Conservation (phyloP, 352 stramenopile genomes). For the Pythium insidiosum region DNA sequence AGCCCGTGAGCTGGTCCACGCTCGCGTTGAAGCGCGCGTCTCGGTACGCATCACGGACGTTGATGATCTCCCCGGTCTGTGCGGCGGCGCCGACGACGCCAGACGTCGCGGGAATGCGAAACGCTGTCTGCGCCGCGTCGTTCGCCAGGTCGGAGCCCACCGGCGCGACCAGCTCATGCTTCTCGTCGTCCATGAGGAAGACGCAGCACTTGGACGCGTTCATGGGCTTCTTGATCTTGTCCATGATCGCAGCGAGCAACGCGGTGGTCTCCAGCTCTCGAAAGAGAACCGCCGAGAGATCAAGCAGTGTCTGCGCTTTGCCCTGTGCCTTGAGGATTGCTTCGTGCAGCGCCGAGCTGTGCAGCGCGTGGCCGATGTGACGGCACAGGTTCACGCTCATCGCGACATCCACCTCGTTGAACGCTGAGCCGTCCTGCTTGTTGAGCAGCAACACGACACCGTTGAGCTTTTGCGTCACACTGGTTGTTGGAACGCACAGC, state of each 20-base stretch:
- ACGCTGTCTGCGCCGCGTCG: conserved; percentile 30
- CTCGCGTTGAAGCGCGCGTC: conserved; percentile 58
- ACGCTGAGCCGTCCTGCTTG: conserved; percentile 16
- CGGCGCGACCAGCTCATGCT: conserved; percentile 43
- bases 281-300: conserved; percentile 57
- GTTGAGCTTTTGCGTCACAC: conserved; percentile 31
- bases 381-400: conserved; percentile 41
- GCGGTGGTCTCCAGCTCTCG: conserved; percentile 52
- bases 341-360: conserved; percentile 52
- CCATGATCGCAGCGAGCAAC: conserved; percentile 43
- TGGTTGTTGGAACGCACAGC: conserved; percentile 43
- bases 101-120: conserved; percentile 44
- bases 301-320: conserved; percentile 57
- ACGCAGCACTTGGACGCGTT: conserved; percentile 46
- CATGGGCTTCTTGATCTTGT: conserved; percentile 45
- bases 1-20: conserved; percentile 54
- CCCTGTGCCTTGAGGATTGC: conserved; percentile 41
- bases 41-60: conserved; percentile 63
- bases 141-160: conserved; percentile 31
- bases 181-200: conserved; percentile 56
- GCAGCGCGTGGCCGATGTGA: conserved; percentile 44
- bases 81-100: conserved; percentile 54
- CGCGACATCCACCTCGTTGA: conserved; percentile 47
- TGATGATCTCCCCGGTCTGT: conserved; percentile 58
- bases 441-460: conserved; percentile 53